Base-by-base conservation (phyloP, 2,329 filamentous ascomycete species). In the Hypoxylon sp. region DNA sequence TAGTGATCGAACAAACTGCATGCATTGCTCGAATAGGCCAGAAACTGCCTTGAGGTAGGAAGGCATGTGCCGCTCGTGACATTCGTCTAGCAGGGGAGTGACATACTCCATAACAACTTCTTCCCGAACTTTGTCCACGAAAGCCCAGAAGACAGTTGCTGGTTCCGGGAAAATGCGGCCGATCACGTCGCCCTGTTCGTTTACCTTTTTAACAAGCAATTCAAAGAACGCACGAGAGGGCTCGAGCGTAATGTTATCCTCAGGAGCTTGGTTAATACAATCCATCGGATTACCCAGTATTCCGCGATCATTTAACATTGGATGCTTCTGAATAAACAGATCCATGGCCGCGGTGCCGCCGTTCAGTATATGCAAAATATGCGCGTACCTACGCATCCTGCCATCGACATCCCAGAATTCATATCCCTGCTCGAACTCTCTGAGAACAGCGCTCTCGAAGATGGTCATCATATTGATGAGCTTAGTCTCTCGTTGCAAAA, bases 391-490 rank as follows among this genome's bases (percentile, higher is more conserved):
- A 72, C 87, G 89, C 95, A 98, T 98, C 59, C 90, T 86, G 1
- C 93, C 94, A 71, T 97, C 92, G 59, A 97, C 89, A 78, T 99
- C 95, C 82, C 91, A 92, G 46, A 89, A 90, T 77, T 96, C 93
- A 72, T 97, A 97, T 3, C 93, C 96, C 75, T 96, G 92, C 79
- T 97, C 92, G 73, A 99, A 99, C 78, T 99, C 96, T 52, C 92
- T 88, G 56, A 98, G 82, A 2, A 97, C 94, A 2, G 94, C 94
- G 62, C 91, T 94, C 80, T 98, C 95, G 75, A 99, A 99, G 65
- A 96, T 90, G 38, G 86, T 86, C 71, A 91, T 88, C 86, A 97
- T 94, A 23, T 85, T 87, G 38, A 87, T 83, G 19, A 99, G 82
- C 75, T 91, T 92, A 68, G 91, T 89, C 74, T 92, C 88, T 46